Percentiles rank a stretch among this genome's conserved stretches.
Conservation (phyloP, 305 asterid species). For the Fraxinus greggii region DNA sequence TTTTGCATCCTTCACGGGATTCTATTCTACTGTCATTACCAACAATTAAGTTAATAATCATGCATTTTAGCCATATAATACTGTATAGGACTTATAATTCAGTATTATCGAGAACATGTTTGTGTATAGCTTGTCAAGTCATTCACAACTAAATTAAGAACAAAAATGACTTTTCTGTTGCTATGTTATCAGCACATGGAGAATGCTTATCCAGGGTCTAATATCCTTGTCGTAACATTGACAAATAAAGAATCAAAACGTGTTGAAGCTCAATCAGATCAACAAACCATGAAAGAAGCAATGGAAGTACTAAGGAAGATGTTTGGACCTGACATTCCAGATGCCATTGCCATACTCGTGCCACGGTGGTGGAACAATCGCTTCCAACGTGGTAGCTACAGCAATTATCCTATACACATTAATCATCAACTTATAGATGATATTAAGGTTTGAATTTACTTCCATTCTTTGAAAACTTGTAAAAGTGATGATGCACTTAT, state of each 20-base stretch:
- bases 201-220: slow-evolving; percentile 84
- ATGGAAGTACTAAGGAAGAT: slow-evolving; percentile 84
- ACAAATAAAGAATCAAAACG: slow-evolving; percentile 88
- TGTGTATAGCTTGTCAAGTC: not conserved
- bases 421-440: slow-evolving; percentile 60
- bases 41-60: slow-evolving; percentile 8
- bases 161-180: slow-evolving; percentile 24
- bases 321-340: slow-evolving; percentile 74
- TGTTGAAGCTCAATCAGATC: slow-evolving; percentile 75
- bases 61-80: not conserved
- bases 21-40: slow-evolving; percentile 4
- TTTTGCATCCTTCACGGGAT: not conserved
- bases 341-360: slow-evolving; percentile 66
- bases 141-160: slow-evolving; percentile 12
- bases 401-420: slow-evolving; percentile 67
- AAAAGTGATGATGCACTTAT: not conserved
- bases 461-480: not conserved
- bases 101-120: not conserved
- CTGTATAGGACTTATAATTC: slow-evolving; percentile 2
- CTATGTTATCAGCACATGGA: slow-evolving; percentile 79
- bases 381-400: slow-evolving; percentile 91
- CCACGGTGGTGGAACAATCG: slow-evolving; percentile 97
- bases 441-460: slow-evolving; percentile 52
- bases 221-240: slow-evolving; percentile 78
- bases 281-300: slow-evolving; percentile 74